These are phyloP conservation scores for Suillus clintonianus DNA, from an alignment of 768 basidiomycete genomes.

Conservation along the genomic window DNA sequence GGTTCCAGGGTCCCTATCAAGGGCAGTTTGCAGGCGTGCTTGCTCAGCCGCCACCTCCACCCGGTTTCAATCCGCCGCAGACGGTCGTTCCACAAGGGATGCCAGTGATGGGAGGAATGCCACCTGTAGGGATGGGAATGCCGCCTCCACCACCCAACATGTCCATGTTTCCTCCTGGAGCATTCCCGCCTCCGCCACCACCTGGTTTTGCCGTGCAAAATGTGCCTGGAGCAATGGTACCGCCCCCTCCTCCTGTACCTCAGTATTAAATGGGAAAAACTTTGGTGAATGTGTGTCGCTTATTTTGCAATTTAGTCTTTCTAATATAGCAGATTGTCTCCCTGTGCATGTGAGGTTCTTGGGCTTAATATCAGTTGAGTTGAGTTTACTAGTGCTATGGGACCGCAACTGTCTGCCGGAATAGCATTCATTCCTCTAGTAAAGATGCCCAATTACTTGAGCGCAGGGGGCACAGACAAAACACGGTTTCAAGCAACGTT, in stretches of 20 bases:
- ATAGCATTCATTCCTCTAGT: not conserved
- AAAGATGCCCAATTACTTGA: no score
- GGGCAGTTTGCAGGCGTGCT: slow-evolving; percentile 94
- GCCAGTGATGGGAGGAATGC: slow-evolving; percentile 37
- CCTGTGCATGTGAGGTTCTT: not conserved
- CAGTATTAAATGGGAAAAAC: slow-evolving; percentile 23
- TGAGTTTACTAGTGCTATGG: not conserved
- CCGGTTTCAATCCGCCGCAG: slow-evolving; percentile 76
- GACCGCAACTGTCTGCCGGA: not conserved
- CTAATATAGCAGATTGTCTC: not conserved
- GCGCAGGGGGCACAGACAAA: no score
- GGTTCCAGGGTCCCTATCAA: slow-evolving; percentile 76
- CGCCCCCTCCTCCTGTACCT: slow-evolving; percentile 47
- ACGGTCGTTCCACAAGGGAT: slow-evolving; percentile 53
- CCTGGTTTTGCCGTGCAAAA: slow-evolving; percentile 58
- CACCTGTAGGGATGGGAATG: slow-evolving; percentile 36
- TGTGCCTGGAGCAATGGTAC: slow-evolving; percentile 44
- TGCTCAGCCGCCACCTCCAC: slow-evolving; percentile 78
- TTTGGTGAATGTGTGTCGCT: not conserved
- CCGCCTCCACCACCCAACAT: slow-evolving; percentile 41
- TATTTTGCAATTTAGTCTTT: not conserved
- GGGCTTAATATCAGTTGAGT: not conserved
- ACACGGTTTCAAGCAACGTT: no score
- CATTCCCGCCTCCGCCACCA: slow-evolving; percentile 65
- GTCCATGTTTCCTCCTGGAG: slow-evolving; percentile 46